A percentile compares a stretch with the other conserved stretches of the same genome.
Evolutionary conservation across 345 rosid species (phyloP).

Genomic region (Clausena lansium): DNA sequence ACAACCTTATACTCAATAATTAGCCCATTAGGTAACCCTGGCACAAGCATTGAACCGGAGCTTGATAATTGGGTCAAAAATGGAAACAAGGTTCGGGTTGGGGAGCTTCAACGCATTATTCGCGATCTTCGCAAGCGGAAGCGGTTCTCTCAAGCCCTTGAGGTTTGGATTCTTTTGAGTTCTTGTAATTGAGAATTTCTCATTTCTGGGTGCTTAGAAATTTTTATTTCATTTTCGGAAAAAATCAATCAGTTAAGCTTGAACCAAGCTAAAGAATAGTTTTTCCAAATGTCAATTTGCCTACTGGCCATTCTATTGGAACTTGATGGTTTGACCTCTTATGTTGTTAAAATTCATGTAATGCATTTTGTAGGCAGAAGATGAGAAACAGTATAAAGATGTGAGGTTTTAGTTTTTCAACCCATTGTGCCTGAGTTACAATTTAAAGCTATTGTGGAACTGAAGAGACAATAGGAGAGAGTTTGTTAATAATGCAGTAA

Average conservation of each 20-base stretch:
- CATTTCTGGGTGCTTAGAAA: conserved; percentile 18
- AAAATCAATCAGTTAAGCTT: background rate
- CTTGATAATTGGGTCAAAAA: conserved; percentile 70
- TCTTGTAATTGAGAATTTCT: background rate
- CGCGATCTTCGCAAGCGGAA: conserved; percentile 79
- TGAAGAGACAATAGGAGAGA: background rate
- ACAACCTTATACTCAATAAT: conserved; percentile 65
- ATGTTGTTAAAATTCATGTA: background rate
- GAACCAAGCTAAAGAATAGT: background rate
- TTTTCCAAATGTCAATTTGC: background rate
- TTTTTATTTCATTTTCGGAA: background rate
- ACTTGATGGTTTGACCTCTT: background rate
- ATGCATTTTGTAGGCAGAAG: background rate
- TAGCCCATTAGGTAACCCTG: conserved; percentile 73
- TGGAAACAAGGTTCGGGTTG: conserved; percentile 65
- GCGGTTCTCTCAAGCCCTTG: conserved; percentile 79
- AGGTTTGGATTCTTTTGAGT: conserved; percentile 43
- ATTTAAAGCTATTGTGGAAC: background rate
- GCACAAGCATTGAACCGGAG: conserved; percentile 52
- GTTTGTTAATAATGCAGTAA: background rate
- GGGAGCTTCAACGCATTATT: conserved; percentile 78
- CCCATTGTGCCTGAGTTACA: background rate
- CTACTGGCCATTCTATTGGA: background rate
- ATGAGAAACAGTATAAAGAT: background rate
- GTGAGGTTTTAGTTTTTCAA: background rate